Evolutionary conservation across 192 early-diverging fungal species (phyloP), one percentile per base, ranked within the genome.

Genomic region (Coemansia sp.): DNA sequence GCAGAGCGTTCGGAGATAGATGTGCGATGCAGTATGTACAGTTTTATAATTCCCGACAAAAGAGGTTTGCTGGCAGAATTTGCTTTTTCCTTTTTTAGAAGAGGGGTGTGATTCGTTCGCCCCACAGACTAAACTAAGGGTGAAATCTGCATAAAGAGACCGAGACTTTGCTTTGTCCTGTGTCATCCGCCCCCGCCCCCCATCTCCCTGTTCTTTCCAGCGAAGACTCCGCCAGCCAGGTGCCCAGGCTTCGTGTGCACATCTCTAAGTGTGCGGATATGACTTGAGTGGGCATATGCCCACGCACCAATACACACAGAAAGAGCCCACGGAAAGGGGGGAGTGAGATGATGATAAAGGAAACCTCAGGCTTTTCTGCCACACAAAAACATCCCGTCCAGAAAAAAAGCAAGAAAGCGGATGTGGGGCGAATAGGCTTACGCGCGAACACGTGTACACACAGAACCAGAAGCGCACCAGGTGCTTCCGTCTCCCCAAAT

Each of bases 401-500:
- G 39, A 46, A 46, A 14, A 46, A 46, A 5, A 46, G 16, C 16
- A 46, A 14, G 15, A 1, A 15, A 14, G 10, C 16, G 18, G 14
- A 46, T 46, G 14, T 7, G 44, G 44, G 44, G 10, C 16, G 18
- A 46, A 46, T 46, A 46, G 44, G 44, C 44, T 46, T 46, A 18
- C 39, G 44, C 15, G 16, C 11, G 16, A 46, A 18, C 44, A 53
- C 24, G 51, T 53, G 23, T 15, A 11, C 51, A 53, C 51, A 53
- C 24, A 21, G 51, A 53, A 53, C 51, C 51, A 53, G 51, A 53
- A 53, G 51, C 51, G 24, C 21, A 53, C 51, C 24, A 53, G 21
- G 21, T 53, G 51, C 24, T 21, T 53, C 46, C 46, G n/a, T 30
- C 3, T 41, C 23, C 24, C 7, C 21, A 53, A 53, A 14, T 10